Evolutionary conservation across 1,284 basidiomycete genomes (phyloP), one percentile per base, ranked within the genome.

Genomic region (Moesziomyces sp.): DNA sequence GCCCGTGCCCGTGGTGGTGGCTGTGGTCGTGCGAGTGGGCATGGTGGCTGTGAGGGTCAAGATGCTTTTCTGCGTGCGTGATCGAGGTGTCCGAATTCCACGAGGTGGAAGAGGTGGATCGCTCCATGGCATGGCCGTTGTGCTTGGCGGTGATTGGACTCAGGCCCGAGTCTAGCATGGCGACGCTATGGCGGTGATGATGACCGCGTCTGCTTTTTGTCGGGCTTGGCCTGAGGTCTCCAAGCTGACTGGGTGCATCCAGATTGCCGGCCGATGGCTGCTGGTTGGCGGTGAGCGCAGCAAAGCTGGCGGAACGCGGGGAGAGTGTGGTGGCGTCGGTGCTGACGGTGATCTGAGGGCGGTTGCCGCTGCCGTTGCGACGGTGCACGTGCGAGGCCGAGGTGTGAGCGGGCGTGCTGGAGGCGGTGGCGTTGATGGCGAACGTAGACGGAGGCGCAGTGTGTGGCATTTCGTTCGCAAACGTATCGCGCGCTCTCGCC

Each of bases 121-220:
- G 52, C 19, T 59, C 63, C 73, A 75, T 75, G 9, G 34, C 46
- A 18, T 59, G 55, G 3, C 62, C 71, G 21, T 58, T 52, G 40
- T 53, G 45, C 23, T 55, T 58, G 11, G 62, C 44, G 21, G 53
- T 40, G 19, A 56, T 30, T 2, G 74, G 70, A 34, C 74, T 76
- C 16, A 66, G 44, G 0, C 48, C 59, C 3, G 66, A 50, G 28
- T 76, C 71, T n/a, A 70, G 42, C 69, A 74, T 76, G 21, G 70
- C 70, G 24, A 80, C 78, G 48, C 74, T 77, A 45, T 79, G 78
- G 30, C 71, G 68, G 45, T 72, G 68, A 43, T 80, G 78, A 46
- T 80, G 78, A 5, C 78, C 78, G 5, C 75, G 52, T 14, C 77
- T 56, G 43, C 64, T 67, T 51, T 71, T 68, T 16, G 60, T 70